Base-by-base conservation (phyloP, 345 rosid genomes). In the Corchorus olitorius region DNA sequence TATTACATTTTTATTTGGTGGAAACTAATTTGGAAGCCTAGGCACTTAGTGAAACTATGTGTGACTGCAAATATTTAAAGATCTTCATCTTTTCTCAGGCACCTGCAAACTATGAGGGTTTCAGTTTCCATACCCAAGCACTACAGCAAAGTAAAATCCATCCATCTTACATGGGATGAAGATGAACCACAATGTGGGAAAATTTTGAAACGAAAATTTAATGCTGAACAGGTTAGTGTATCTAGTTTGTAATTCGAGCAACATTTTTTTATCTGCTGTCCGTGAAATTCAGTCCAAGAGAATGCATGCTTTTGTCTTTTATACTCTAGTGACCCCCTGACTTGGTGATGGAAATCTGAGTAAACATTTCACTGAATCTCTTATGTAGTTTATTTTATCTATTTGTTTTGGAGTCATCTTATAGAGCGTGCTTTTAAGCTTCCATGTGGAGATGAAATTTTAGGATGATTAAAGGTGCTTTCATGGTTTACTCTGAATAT, bases 101-200 rank as follows among this genome's bases (percentile, higher is more conserved):
- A 61, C 98, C 99, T 72, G 55, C 85, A 55, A 84, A 84, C 27
- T 92, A 96, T 75, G 90, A 86, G 48, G 97, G 94, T 75, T 76
- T 89, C 75, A 88, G 93, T 75, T 96, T 91, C 82, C 89, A 88
- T 52, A 93, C 94, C 27, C 89, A 85, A 84, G 97, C 97, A 22
- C 84, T 96, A 79, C 99, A 93, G 84, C 83, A 91, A 80, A 96
- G 95, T 79, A 90, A 84, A 80, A 87, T 92, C 73, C 77, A n/a
- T n/a, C n/a, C n/a, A 86, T 65, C 82, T 92, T 62, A 77, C 98
- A 50, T 96, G 99, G 99, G 99, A 93, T 85, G 99, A 92, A 58
- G 99, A 96, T 88, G 98, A 93, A 80, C 98, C 98, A 5, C 88
- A 92, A 52, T 94, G 98, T 17, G 79, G 79, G 11, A 96, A 86